These are phyloP conservation scores for Firmiana major DNA, from an alignment of 345 rosid genomes.

Conservation along the genomic window DNA sequence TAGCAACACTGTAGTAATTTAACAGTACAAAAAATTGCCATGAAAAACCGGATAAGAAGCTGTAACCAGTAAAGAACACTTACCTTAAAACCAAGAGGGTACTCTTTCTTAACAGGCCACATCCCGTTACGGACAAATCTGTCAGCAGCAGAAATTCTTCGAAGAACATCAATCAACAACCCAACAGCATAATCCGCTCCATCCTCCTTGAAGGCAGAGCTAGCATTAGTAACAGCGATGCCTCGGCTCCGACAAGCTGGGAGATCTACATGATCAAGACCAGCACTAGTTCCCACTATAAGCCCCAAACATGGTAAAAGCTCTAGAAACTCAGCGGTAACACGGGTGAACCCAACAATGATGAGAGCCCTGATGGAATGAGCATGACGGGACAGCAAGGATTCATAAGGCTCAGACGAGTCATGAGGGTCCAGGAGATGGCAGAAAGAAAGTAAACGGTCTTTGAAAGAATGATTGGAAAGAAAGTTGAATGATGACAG, in stretches of 20 bases:
- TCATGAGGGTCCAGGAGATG: slow-evolving; percentile 10
- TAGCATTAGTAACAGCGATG: slow-evolving; percentile 37
- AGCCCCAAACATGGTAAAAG: slow-evolving; percentile 30
- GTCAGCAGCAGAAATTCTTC: slow-evolving; percentile 34
- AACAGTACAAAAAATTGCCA: too few species aligned
- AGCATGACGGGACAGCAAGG: neutral
- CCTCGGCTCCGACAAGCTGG: slow-evolving; percentile 41
- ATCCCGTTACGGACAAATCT: slow-evolving; percentile 32
- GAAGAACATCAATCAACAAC: slow-evolving; percentile 37
- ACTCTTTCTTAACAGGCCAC: slow-evolving; percentile 24
- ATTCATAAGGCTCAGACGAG: neutral
- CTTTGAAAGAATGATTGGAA: neutral
- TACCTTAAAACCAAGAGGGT: slow-evolving; percentile 42
- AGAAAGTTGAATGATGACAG: neutral
- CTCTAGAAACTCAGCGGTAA: slow-evolving; percentile 25
- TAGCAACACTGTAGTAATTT: too few species aligned
- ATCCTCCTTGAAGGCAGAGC: slow-evolving; percentile 39
- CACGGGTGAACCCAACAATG: slow-evolving; percentile 25
- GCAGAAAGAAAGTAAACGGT: neutral
- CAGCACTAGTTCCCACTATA: slow-evolving; percentile 31
- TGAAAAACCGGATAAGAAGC: too few species aligned
- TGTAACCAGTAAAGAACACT: too few species aligned
- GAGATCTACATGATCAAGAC: slow-evolving; percentile 39
- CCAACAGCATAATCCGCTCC: slow-evolving; percentile 44
- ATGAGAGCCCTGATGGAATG: slow-evolving; percentile 27